Evolutionary conservation across 805 yeast species (phyloP), one percentile per base, ranked within the genome.

Genomic region (Lipomyces chichibuensis): DNA sequence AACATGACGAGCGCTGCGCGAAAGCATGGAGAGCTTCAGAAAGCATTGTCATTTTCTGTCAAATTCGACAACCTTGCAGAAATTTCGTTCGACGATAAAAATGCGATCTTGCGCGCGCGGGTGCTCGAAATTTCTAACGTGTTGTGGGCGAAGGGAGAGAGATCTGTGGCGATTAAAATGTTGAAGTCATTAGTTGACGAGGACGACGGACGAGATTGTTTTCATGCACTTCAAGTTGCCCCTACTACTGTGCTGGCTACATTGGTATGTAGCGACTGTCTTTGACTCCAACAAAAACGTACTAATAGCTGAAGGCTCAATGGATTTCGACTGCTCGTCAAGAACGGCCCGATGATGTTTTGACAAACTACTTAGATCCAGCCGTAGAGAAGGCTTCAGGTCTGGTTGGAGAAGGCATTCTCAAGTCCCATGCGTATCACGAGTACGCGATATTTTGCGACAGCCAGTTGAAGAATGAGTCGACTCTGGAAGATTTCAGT

Each of bases 321-420:
- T 92, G 97, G 97, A 78, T 86, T 46, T 83, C 91, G 0, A 84
- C 83, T 58, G 89, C 96, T 0, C 83, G 89, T 49, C 88, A 87
- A 67, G 96, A 88, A 65, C 80, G 87, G 11, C 85, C 92, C 0
- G 80, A 84, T 0, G 78, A 78, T 2, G 86, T 93, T 1, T 82
- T 88, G 83, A 76, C 78, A 0, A 79, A 81, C 5, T 88, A 88
- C 73, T 86, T 91, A 20, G 78, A 80, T 5, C 83, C 85, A 1
- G 81, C 84, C n/a, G 78, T 76, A 3, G 59, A 69, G 51, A 8
- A 69, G 69, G 9, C 67, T 69, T 13, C 59, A 74, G 1, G 70
- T 72, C 4, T 32, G 66, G 73, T 74, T 3, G 65, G 61, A 14
- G 73, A 74, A 77, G 54, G 85, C 87, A 0, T 76, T 79, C 46